Conservation (phyloP, 2,329 filamentous ascomycete species). For the Plectosphaerella sp. region DNA sequence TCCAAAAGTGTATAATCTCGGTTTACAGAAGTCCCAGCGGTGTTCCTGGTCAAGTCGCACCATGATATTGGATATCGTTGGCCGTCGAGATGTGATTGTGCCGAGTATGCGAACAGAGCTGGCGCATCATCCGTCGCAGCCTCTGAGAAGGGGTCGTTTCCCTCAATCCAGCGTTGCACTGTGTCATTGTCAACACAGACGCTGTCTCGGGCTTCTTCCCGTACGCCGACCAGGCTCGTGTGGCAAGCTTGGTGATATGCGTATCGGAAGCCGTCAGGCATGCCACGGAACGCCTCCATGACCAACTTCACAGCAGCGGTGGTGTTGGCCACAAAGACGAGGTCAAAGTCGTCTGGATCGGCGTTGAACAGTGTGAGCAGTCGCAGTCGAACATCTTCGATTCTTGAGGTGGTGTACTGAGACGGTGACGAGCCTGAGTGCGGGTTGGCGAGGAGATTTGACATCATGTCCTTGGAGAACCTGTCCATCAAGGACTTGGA, state of each 20-base stretch:
- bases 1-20: slow-evolving; percentile 30
- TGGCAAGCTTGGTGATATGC: slow-evolving; percentile 81
- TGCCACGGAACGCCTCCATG: slow-evolving; percentile 68
- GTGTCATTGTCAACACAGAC: slow-evolving; percentile 63
- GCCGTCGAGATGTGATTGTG: slow-evolving; percentile 13
- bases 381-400: slow-evolving; percentile 71
- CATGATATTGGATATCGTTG: slow-evolving; percentile 47
- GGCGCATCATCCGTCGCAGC: slow-evolving; percentile 17
- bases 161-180: slow-evolving; percentile 60
- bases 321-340: slow-evolving; percentile 89
- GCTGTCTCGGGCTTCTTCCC: slow-evolving; percentile 64
- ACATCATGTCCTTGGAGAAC: slow-evolving; percentile 75
- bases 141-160: slow-evolving; percentile 22
- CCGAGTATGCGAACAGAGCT: slow-evolving; percentile 22
- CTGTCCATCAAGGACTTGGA: slow-evolving; percentile 75
- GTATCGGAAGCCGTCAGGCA: slow-evolving; percentile 71
- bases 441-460: slow-evolving; percentile 82
- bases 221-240: slow-evolving; percentile 78
- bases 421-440: slow-evolving; percentile 84
- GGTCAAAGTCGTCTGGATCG: slow-evolving; percentile 74
- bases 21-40: background rate
- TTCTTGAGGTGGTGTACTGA: slow-evolving; percentile 66
- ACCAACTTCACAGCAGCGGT: slow-evolving; percentile 89
- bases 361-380: slow-evolving; percentile 76
- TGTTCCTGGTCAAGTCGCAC: slow-evolving; percentile 43